phyloP scores from a whole-genome alignment of 352 stramenopile species.

The Phytopythium kandeliae region DNA sequence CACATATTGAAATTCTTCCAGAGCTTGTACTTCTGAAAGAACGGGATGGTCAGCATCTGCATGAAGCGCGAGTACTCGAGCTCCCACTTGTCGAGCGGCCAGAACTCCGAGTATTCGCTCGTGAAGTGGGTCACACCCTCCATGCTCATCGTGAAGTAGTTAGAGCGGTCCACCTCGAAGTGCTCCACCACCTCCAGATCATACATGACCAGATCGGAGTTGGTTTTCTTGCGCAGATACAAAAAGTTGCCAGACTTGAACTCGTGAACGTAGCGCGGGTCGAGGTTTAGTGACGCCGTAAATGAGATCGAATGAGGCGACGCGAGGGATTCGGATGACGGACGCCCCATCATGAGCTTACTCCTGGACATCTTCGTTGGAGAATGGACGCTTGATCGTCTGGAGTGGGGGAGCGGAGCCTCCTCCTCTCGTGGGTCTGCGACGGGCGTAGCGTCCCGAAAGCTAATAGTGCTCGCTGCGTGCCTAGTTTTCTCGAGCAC shows the following conservation, averaged over 20 bases:
- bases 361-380: conserved; percentile 19
- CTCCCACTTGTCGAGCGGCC: conserved; percentile 90
- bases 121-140: conserved; percentile 92
- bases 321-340: conserved; percentile 1
- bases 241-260: conserved; percentile 81
- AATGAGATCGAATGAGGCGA: conserved; percentile 36
- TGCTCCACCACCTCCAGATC: conserved; percentile 80
- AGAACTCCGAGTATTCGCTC: conserved; percentile 87
- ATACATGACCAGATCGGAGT: conserved; percentile 78
- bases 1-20: conserved; percentile 96
- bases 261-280: conserved; percentile 65
- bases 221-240: conserved; percentile 61
- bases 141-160: conserved; percentile 93
- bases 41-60: conserved; percentile 86
- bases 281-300: conserved; percentile 69
- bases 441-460: conserved; percentile 10
- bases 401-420: not conserved
- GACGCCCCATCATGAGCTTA: conserved; percentile 2
- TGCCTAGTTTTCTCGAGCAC: conserved; percentile 29
- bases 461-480: conserved; percentile 8
- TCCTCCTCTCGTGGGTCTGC: conserved; percentile 10
- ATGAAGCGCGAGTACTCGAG: conserved; percentile 89
- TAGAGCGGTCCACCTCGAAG: conserved; percentile 66
- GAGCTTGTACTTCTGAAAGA: conserved; percentile 90
- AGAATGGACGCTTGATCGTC: conserved; percentile 5